A percentile compares a stretch with the other conserved stretches of the same genome.
Conservation (phyloP, 805 yeast genomes). For the Candida oleophila region DNA sequence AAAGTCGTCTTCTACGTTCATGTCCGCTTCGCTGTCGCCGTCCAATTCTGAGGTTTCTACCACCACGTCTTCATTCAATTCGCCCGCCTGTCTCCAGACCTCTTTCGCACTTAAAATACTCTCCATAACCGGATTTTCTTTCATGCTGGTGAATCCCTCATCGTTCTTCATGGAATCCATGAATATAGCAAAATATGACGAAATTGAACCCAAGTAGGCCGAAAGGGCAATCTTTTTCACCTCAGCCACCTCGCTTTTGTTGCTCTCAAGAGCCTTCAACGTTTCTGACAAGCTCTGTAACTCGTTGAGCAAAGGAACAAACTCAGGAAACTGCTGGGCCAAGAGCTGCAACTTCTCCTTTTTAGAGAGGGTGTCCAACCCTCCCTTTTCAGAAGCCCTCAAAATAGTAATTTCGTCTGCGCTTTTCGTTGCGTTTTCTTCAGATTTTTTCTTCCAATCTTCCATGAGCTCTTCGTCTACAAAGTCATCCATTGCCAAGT, state of each 20-base stretch:
- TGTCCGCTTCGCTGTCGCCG: background rate
- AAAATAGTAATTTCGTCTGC: background rate
- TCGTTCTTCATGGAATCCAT: conserved; percentile 53
- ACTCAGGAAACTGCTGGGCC: conserved; percentile 75
- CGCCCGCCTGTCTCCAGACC: conserved; percentile 82
- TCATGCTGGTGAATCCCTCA: conserved; percentile 58
- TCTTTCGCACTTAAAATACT: conserved; percentile 78
- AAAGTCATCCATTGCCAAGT: conserved; percentile 61
- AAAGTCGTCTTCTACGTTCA: conserved; percentile 5
- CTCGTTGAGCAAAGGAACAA: conserved; percentile 72
- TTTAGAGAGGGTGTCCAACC: conserved; percentile 10
- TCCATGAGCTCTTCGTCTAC: conserved; percentile 73
- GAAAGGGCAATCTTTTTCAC: conserved; percentile 70
- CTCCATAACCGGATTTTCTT: conserved; percentile 89
- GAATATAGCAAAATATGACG: conserved; percentile 77
- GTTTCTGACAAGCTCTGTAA: conserved; percentile 26
- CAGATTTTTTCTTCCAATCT: conserved; percentile 69
- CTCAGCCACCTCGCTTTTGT: conserved; percentile 30
- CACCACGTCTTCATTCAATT: conserved; percentile 21
- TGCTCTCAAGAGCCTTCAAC: conserved; percentile 8
- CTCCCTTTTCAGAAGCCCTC: background rate
- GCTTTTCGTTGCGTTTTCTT: conserved; percentile 37
- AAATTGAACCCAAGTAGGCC: conserved; percentile 75
- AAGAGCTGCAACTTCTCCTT: conserved; percentile 55
- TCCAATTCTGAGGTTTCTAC: background rate